Percentiles rank a stretch among this genome's conserved stretches.
phyloP scores from a whole-genome alignment of 1,284 basidiomycete species.

The Anthracocystis setariae region DNA sequence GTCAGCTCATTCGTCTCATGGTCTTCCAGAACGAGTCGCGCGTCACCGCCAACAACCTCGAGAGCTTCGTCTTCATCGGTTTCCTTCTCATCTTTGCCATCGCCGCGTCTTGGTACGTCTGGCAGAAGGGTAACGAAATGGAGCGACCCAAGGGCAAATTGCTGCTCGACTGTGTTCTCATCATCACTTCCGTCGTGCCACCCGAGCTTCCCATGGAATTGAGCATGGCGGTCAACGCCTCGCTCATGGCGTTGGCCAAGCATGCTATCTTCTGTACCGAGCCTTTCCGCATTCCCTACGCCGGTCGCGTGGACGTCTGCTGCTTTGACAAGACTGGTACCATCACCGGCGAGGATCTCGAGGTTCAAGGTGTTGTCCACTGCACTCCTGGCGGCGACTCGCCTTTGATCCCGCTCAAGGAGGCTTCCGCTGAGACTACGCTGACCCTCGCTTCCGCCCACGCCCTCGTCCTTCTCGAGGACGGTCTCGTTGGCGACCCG shows the following conservation, averaged over 20 bases:
- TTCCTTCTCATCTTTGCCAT: slow-evolving; percentile 67
- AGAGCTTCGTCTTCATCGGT: slow-evolving; percentile 66
- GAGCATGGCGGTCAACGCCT: slow-evolving; percentile 67
- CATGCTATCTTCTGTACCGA: slow-evolving; percentile 70
- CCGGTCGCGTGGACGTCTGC: slow-evolving; percentile 67
- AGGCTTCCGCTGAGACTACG: slow-evolving; percentile 80
- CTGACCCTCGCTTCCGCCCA: slow-evolving; percentile 92
- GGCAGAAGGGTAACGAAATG: slow-evolving; percentile 63
- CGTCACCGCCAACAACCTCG: slow-evolving; percentile 66
- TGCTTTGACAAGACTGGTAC: slow-evolving; percentile 68
- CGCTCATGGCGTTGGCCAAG: slow-evolving; percentile 84
- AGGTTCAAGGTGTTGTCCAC: slow-evolving; percentile 64
- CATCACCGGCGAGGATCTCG: slow-evolving; percentile 66
- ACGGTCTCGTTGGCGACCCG: slow-evolving; percentile 93
- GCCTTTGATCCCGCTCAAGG: slow-evolving; percentile 79
- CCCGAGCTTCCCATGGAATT: slow-evolving; percentile 68
- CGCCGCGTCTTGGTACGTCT: slow-evolving; percentile 64
- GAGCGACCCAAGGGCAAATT: slow-evolving; percentile 66
- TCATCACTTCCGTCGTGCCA: slow-evolving; percentile 68
- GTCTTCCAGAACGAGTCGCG: slow-evolving; percentile 67
- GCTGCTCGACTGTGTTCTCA: slow-evolving; percentile 65
- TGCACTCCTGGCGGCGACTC: slow-evolving; percentile 45
- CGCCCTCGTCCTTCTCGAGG: slow-evolving; percentile 89
- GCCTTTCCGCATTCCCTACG: slow-evolving; percentile 67
- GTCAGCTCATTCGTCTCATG: slow-evolving; percentile 67